These are phyloP conservation scores for Pelargonium nanum DNA, from an alignment of 345 rosid genomes.

Conservation along the genomic window DNA sequence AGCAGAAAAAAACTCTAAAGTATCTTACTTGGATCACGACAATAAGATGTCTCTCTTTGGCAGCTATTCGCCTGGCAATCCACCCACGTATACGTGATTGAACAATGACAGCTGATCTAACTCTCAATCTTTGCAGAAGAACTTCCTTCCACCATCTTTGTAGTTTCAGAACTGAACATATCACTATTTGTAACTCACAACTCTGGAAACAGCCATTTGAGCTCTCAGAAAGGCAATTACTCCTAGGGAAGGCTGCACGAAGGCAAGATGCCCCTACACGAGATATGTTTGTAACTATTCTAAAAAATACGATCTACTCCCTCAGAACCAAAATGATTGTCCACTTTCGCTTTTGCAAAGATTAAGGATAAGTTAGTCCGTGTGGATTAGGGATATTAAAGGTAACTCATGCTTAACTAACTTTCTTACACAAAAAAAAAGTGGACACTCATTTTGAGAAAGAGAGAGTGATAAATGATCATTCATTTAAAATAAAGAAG, in stretches of 20 bases:
- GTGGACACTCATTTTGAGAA: background rate
- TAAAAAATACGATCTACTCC: too few species aligned
- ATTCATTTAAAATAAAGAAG: constrained; percentile 1
- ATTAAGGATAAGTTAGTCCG: too few species aligned
- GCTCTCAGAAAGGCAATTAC: background rate
- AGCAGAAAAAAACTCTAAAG: background rate
- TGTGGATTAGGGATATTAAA: too few species aligned
- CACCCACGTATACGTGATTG: constrained; percentile 54
- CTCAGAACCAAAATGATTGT: too few species aligned
- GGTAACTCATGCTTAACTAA: too few species aligned
- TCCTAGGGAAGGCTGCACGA: constrained; percentile 10
- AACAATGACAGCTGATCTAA: constrained; percentile 39
- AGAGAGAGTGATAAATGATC: constrained; percentile 1
- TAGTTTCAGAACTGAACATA: constrained; percentile 44
- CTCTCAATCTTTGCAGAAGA: constrained; percentile 32
- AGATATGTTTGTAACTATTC: background rate
- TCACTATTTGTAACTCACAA: constrained; percentile 16
- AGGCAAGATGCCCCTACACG: constrained; percentile 36
- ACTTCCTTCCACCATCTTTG: constrained; percentile 83
- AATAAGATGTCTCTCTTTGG: constrained; percentile 29
- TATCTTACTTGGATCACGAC: constrained; percentile 63
- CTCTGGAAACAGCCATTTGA: constrained; percentile 7
- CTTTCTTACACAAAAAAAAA: too few species aligned
- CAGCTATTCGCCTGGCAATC: constrained; percentile 38
- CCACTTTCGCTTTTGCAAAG: too few species aligned